Evolutionary conservation across 257 asterid species (phyloP).

Genomic region (Solanum tarijense): DNA sequence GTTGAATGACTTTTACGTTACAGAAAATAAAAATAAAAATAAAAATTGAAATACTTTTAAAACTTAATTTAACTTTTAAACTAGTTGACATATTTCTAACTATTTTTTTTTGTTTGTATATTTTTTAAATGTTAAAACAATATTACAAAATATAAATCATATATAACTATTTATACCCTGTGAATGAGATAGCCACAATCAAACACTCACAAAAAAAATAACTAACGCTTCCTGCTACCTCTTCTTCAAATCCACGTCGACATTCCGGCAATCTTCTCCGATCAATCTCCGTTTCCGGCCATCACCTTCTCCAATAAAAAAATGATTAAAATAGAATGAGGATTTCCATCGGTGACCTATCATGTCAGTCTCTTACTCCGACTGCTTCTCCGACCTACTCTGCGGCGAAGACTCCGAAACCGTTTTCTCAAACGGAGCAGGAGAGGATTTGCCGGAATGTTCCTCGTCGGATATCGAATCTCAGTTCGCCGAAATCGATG

Average conservation of each 20-base stretch:
- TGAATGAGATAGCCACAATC: slow-evolving; percentile 23
- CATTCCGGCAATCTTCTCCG: slow-evolving; percentile 50
- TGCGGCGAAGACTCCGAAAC: slow-evolving; percentile 80
- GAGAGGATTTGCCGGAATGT: slow-evolving; percentile 53
- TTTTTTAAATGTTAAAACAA: not conserved
- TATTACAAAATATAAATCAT: slow-evolving; percentile 10
- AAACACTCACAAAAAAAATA: slow-evolving; percentile 19
- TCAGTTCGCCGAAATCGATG: slow-evolving; percentile 37
- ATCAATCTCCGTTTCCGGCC: slow-evolving; percentile 52
- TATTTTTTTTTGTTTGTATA: not conserved
- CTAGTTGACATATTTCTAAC: not conserved
- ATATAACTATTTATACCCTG: slow-evolving; percentile 44
- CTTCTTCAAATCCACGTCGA: slow-evolving; percentile 17
- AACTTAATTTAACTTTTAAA: not conserved
- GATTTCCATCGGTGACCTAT: slow-evolving; percentile 8
- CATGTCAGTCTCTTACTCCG: slow-evolving; percentile 79
- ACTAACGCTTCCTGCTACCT: slow-evolving; percentile 22
- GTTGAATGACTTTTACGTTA: not conserved
- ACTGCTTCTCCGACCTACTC: slow-evolving; percentile 87
- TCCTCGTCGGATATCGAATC: slow-evolving; percentile 74
- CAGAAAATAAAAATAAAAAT: not conserved
- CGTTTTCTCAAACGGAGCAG: slow-evolving; percentile 36
- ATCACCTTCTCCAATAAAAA: not conserved
- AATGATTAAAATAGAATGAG: slow-evolving; percentile 37
- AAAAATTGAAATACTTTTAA: not conserved